Base-by-base conservation (phyloP, 2,329 filamentous ascomycete species). In the Phoma sp. region DNA sequence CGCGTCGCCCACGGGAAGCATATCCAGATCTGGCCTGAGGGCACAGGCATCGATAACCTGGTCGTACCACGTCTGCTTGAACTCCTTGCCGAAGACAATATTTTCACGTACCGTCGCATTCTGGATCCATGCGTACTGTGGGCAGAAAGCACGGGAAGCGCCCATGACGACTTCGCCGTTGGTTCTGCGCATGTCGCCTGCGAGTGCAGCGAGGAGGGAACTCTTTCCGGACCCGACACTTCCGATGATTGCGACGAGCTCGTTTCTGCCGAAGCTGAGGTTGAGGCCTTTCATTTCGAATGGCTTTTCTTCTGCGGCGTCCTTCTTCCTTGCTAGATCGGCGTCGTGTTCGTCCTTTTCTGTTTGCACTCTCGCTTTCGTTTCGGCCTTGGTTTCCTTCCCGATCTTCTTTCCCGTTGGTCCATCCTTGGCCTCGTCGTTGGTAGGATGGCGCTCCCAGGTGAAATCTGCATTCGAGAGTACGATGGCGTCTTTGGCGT, bases 101-200 rank as follows among this genome's bases (percentile, higher is more conserved):
- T 99, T 99, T 31, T 96, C 86, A 58, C 86, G 87, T 3, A 98
- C 84, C 0, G 89, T 91, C 0, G 92, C 84, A 69, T 98, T 98
- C 71, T 98, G 94, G 43, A 99, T 96, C 95, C 95, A 99, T 0
- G 95, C 91, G 70, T 96, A 96, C 72, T 99, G 94, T 0, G 94
- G 94, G 63, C 95, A 98, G 68, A 96, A 97, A 0, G 94, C 91
- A 58, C 93, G 83, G 3, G 87, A 88, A 0, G 91, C 91, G 36
- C 93, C 91, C 64, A 95, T 84, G 0, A 85, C 83, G 6, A 96
- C 84, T 33, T 88, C 83, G 10, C 92, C 92, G 3, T 77, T 79
- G 0, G 90, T 96, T 73, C 88, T 89, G 39, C 92, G 87, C 94
- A 98, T 98, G 61, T 98, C 94, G 22, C 95, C 94, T 1, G 93